Evolutionary conservation across 495 filamentous ascomycete genomes (phyloP).

Genomic region (Xylaria flabelliformis): DNA sequence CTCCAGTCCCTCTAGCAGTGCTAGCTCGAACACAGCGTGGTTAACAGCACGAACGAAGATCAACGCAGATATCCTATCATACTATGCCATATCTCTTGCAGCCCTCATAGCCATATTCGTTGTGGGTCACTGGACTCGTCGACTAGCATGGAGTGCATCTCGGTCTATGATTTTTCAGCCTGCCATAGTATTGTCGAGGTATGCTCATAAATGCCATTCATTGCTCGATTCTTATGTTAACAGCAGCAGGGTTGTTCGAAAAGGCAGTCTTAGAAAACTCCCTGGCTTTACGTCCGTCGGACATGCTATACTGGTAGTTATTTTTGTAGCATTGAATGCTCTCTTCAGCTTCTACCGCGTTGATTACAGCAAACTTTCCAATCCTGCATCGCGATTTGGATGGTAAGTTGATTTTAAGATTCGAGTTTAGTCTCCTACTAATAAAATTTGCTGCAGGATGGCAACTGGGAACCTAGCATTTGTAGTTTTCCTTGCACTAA

Average conservation of each 20-base stretch:
- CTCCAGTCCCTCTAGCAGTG: neutral
- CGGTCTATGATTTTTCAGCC: conserved; percentile 31
- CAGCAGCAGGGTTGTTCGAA: conserved; percentile 29
- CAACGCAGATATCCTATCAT: conserved; percentile 45
- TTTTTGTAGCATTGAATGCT: conserved; percentile 59
- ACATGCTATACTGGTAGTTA: conserved; percentile 53
- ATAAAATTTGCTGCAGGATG: conserved; percentile 50
- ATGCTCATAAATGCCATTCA: conserved; percentile 28
- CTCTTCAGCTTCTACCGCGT: conserved; percentile 56
- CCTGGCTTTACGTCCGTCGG: conserved; percentile 60
- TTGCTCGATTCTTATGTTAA: conserved; percentile 31
- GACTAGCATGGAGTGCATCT: conserved; percentile 31
- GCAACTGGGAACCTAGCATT: conserved; percentile 59
- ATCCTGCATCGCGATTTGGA: conserved; percentile 52
- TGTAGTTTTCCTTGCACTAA: conserved; percentile 64
- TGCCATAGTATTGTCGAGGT: conserved; percentile 32
- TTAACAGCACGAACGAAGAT: conserved; percentile 40
- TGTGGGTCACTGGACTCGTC: conserved; percentile 53
- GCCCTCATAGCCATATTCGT: conserved; percentile 59
- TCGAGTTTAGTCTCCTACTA: conserved; percentile 1
- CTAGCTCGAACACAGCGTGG: conserved; percentile 28
- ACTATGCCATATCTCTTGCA: conserved; percentile 53
- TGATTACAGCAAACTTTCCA: conserved; percentile 39
- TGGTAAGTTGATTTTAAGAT: conserved; percentile 50
- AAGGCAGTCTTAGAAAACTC: conserved; percentile 52